Evolutionary conservation across 805 yeast genomes (phyloP), one percentile per base, ranked within the genome.

Genomic region (Ogataea methanolica): DNA sequence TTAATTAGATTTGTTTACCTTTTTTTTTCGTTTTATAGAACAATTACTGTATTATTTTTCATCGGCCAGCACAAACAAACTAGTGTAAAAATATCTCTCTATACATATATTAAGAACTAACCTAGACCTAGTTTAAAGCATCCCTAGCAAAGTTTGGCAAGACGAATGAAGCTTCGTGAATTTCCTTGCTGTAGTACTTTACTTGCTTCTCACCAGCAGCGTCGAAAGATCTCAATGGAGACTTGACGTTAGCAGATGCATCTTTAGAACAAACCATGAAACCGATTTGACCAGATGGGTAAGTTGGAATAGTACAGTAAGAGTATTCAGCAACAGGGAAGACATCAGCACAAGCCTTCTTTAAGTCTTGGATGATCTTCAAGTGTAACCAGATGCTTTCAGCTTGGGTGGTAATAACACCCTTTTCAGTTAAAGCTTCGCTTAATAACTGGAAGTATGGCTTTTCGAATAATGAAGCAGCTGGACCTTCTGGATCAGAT

Each of bases 401-500:
- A 46, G 96, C 97, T 73, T 92, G 97, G 49, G 97, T 90, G 62
- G 94, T 85, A 55, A 80, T 79, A 49, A 91, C 92, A 66, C 99
- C 99, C 66, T 88, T 81, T 54, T 82, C 94, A 51, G 96, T 90
- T 58, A 92, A 79, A n/a, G 98, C 97, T 53, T 82, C 85, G 66
- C 76, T 73, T 67, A 92, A 76, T 53, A 92, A 79, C 69, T 85
- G 78, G 68, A 91, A 92, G 77, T 92, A 92, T 29, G 90, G 88
- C 67, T 87, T 85, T 73, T 91, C 96, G 81, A 94, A 94, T 44
- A 92, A 78, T 35, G 88, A 76, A 69, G 85, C 97, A 43, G 98
- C 98, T 33, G 99, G 98, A 47, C 98, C 99, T 69, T 92, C 98
- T 43, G 98, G 98, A 70, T 92, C 98, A 33, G 97, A 88, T 31